Conservation (phyloP, 345 rosid species). For the Sonneratia alba region DNA sequence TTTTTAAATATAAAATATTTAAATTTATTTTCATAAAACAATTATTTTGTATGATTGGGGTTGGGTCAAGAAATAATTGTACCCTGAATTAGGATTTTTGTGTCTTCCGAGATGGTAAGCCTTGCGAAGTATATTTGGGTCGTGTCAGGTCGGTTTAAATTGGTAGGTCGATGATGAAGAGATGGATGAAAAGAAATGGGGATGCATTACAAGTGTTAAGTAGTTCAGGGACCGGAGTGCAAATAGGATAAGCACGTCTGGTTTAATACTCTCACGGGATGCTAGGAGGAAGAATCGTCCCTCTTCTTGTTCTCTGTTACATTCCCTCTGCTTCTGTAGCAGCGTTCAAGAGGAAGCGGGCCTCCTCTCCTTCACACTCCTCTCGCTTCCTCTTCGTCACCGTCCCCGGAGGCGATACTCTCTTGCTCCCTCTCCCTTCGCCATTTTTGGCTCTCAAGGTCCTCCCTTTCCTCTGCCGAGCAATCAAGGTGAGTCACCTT, state of each 20-base stretch:
- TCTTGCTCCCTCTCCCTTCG: background rate
- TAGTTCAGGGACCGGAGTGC: background rate
- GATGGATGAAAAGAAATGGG: background rate
- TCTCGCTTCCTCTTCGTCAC: background rate
- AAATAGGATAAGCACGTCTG: background rate
- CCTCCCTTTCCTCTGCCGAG: background rate
- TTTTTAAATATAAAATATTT: too few species aligned
- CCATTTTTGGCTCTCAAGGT: background rate
- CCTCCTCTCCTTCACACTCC: background rate
- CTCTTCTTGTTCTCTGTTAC: background rate
- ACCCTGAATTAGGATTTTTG: too few species aligned
- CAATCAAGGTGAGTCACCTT: background rate
- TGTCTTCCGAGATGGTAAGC: too few species aligned
- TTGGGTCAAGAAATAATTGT: too few species aligned
- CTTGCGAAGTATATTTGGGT: too few species aligned
- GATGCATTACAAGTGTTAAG: background rate
- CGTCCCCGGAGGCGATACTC: background rate
- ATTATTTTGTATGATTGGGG: too few species aligned
- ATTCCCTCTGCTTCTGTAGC: background rate
- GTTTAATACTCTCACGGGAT: background rate
- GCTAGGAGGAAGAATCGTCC: background rate
- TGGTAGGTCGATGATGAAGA: constrained; percentile 21
- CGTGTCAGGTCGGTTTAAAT: too few species aligned
- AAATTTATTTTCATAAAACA: too few species aligned
- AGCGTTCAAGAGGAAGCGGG: background rate